A percentile compares a stretch with the other conserved stretches of the same genome.
phyloP scores from a whole-genome alignment of 1,284 basidiomycete genomes.

The Sanguinoderma infundibulare region DNA sequence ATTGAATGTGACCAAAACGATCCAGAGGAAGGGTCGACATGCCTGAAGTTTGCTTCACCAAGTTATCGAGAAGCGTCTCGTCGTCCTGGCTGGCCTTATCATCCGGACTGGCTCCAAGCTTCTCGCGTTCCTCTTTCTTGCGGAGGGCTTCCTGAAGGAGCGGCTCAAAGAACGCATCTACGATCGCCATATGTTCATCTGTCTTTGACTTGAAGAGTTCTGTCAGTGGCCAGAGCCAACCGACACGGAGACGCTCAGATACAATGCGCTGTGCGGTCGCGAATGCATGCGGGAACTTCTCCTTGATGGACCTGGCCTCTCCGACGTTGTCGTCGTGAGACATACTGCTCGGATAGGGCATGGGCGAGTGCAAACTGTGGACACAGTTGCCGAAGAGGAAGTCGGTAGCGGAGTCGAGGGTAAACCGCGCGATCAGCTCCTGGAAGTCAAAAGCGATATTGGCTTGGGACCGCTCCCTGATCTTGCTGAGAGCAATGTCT shows the following conservation, averaged over 20 bases:
- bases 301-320: conserved; percentile 19
- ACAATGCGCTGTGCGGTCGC: conserved; percentile 62
- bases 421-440: conserved; percentile 71
- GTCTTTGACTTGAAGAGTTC: conserved; percentile 67
- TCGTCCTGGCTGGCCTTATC: conserved; percentile 49
- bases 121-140: conserved; percentile 25
- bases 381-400: conserved; percentile 70
- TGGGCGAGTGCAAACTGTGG: conserved; percentile 56
- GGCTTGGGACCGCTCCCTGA: conserved; percentile 38
- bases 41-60: conserved; percentile 68
- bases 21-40: conserved; percentile 6
- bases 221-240: conserved; percentile 69
- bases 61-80: conserved; percentile 67
- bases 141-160: conserved; percentile 57
- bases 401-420: conserved; percentile 71
- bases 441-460: conserved; percentile 51
- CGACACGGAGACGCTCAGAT: conserved; percentile 54
- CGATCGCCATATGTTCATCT: conserved; percentile 50
- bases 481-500: conserved; percentile 36
- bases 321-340: conserved; percentile 4
- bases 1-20: too few relatives aligned
- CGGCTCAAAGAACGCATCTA: conserved; percentile 66
- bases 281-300: conserved; percentile 63
- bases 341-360: conserved; percentile 51
- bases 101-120: conserved; percentile 32